Percentiles rank a stretch among this genome's conserved stretches.
Evolutionary conservation across 768 basidiomycete species (phyloP).

Genomic region (Psilocybe subaeruginosa): DNA sequence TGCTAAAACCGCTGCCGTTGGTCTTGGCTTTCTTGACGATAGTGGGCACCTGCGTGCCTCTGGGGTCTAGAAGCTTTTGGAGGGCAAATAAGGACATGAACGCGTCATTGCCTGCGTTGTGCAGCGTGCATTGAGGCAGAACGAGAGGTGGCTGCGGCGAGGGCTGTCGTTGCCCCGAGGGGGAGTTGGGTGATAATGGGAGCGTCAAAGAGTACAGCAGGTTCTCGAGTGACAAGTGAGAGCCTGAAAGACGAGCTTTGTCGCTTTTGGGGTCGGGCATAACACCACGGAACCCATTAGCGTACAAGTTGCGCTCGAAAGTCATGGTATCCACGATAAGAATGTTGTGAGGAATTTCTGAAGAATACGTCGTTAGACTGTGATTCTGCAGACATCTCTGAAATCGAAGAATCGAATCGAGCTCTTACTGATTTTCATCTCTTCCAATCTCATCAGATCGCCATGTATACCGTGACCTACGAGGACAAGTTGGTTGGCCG

Average conservation of each 20-base stretch:
- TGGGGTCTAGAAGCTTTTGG: conserved; percentile 69
- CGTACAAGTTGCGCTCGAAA: conserved; percentile 67
- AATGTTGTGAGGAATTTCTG: conserved; percentile 77
- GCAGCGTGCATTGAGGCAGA: conserved; percentile 48
- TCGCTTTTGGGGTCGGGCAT: conserved; percentile 67
- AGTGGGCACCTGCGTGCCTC: conserved; percentile 38
- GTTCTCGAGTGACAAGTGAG: conserved; percentile 64
- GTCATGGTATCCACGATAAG: conserved; percentile 66
- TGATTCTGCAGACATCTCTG: too few species aligned
- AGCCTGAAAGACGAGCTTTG: conserved; percentile 49
- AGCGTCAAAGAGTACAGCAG: conserved; percentile 63
- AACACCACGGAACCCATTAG: conserved; percentile 53
- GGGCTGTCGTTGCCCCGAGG: conserved; percentile 19
- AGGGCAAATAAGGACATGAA: conserved; percentile 69
- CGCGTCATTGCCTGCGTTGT: conserved; percentile 85
- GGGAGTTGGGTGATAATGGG: conserved; percentile 23
- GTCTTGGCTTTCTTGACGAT: conserved; percentile 30
- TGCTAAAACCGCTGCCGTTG: neutral
- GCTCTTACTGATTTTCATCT: conserved; percentile 78
- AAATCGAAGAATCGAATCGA: neutral
- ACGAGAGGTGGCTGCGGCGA: conserved; percentile 22
- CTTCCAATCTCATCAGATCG: conserved; percentile 66
- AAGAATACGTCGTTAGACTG: too few species aligned
- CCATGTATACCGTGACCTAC: conserved; percentile 62
- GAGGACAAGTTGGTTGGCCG: conserved; percentile 70